phyloP scores from a whole-genome alignment of 2,329 filamentous ascomycete species.

The Metarhizium humberi region DNA sequence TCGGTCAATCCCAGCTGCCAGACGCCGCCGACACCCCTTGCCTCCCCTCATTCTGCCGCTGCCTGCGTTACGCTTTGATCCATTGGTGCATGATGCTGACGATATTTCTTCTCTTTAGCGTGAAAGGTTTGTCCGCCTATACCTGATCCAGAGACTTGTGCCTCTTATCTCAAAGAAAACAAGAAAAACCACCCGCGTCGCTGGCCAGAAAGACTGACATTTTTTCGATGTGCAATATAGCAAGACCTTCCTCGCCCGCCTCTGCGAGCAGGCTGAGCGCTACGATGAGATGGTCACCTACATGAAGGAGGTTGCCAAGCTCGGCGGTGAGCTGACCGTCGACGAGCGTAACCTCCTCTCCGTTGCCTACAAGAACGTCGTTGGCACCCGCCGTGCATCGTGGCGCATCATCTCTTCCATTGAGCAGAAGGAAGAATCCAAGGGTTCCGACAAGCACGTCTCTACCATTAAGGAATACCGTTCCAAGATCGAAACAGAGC shows the following conservation, averaged over 20 bases:
- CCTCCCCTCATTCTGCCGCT: conserved; percentile 4
- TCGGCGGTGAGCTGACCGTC: conserved; percentile 71
- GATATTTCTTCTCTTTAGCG: conserved; percentile 39
- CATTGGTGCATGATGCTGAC: conserved; percentile 21
- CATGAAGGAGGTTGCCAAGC: conserved; percentile 99
- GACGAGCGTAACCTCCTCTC: conserved; percentile 98
- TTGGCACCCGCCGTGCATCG: conserved; percentile 93
- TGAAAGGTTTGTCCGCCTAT: conserved; percentile 50
- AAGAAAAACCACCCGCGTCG: conserved; percentile 4
- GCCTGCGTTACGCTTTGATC: conserved; percentile 3
- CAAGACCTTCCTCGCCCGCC: conserved; percentile 99
- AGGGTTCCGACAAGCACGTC: conserved; percentile 94
- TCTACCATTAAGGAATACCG: conserved; percentile 92
- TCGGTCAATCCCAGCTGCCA: background rate
- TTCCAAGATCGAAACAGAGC: conserved; percentile 94
- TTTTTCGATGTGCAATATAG: conserved; percentile 35
- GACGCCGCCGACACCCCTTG: background rate
- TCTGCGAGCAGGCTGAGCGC: conserved; percentile 99
- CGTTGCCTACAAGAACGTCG: conserved; percentile 99
- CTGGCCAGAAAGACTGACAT: conserved; percentile 17
- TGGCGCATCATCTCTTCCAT: conserved; percentile 99
- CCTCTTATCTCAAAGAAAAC: conserved; percentile 4
- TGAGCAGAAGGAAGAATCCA: conserved; percentile 99
- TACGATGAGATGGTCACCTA: conserved; percentile 99
- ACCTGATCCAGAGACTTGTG: conserved; percentile 6